Base-by-base conservation (phyloP, 768 basidiomycete species). In the Mycena kentingensis region DNA sequence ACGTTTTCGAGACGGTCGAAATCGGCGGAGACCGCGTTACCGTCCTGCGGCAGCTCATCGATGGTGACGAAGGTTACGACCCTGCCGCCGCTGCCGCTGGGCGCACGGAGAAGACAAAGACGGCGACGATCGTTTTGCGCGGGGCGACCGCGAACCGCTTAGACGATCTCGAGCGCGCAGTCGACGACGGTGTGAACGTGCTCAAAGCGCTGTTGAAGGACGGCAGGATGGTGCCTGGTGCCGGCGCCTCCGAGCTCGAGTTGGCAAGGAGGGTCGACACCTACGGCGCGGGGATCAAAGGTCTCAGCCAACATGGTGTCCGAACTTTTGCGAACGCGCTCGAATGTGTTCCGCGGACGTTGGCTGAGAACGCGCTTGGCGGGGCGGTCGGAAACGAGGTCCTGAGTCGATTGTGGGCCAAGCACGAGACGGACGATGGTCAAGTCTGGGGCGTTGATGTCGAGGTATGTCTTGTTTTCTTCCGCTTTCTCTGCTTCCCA, bases 1-100 rank as follows among this genome's bases (percentile, higher is more conserved):
- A 98, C 65, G 79, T 98, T 19, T 90, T 98, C 66, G 97, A 99
- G 77, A 92, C 90, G 24, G 83, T 87, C 52, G 97, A 99, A 69
- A 88, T 99, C 62, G 97, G 97, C 37, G 96, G 97, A 5, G 97
- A 99, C 73, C 87, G 96, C 51, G 97, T 98, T 44, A 98, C 95
- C 1, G 97, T 99, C 1, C 82, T 99, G 52, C 80, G 97, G 15
- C 97, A 99, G 67, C 81, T 91, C 18, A 63, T 73, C 2, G 71
- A 71, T 15, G 89, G 85, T 25, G 87, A 92, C 13, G 76, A 76
- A 4, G 87, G 82, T 19, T 85, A 80, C 58, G 79, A 86, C 63
- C 71, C 81, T 2, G 57, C 66, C 26, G 55, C 69, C 10, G 68
- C 70, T 26, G 55, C 69, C 10, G 68, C 70, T 16, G 76, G 76